Conservation (phyloP, 2,329 filamentous ascomycete species). For the Harringtonia aguacate region DNA sequence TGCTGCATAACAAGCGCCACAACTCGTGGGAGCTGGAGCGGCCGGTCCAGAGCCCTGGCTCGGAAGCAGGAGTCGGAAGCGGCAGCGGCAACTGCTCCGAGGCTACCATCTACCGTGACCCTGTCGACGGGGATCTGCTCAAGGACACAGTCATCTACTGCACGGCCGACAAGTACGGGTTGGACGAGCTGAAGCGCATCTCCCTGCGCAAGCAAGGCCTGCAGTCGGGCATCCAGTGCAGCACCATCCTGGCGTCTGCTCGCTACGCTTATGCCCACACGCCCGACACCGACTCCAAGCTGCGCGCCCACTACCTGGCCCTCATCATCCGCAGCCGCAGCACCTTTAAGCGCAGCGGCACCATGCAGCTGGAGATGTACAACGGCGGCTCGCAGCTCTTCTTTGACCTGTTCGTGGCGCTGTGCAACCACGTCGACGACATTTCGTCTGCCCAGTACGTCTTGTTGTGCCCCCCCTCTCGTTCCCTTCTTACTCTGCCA, state of each 20-base stretch:
- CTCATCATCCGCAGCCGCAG: conserved; percentile 80
- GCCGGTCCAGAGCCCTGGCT: conserved; percentile 14
- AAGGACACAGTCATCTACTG: conserved; percentile 92
- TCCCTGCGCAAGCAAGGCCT: conserved; percentile 83
- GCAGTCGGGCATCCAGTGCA: conserved; percentile 72
- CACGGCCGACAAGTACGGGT: conserved; percentile 70
- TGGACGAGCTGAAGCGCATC: conserved; percentile 76
- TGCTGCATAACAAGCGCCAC: conserved; percentile 70
- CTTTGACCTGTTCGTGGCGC: conserved; percentile 87
- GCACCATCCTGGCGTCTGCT: conserved; percentile 78
- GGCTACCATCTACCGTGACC: conserved; percentile 58
- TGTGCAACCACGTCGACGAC: conserved; percentile 82
- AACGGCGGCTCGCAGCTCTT: conserved; percentile 72
- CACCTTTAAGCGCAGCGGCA: conserved; percentile 88
- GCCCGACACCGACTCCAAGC: conserved; percentile 80
- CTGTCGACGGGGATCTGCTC: conserved; percentile 56
- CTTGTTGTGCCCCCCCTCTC: neutral
- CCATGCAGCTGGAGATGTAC: conserved; percentile 94
- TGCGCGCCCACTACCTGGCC: conserved; percentile 82
- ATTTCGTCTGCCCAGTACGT: conserved; percentile 47
- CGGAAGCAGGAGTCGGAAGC: conserved; percentile 24
- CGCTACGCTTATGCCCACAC: conserved; percentile 84
- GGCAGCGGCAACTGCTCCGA: conserved; percentile 30
- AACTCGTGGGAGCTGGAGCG: conserved; percentile 78
- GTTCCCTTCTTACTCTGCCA: neutral